Conservation (phyloP, 2,329 filamentous ascomycete species). For the Ceratocystis destructans region DNA sequence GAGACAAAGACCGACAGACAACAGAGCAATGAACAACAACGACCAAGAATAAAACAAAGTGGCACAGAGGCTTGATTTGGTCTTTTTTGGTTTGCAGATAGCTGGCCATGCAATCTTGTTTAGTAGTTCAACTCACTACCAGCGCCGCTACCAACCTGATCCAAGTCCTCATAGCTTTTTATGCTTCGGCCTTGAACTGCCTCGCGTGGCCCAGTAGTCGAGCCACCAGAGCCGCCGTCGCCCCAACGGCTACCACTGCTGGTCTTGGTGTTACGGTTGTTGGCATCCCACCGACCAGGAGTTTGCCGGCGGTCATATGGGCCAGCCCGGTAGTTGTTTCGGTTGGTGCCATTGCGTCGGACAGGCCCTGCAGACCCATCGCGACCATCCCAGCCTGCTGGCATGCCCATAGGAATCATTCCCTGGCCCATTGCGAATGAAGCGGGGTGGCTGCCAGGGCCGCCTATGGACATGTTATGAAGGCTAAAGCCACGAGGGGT, state of each 20-base stretch:
- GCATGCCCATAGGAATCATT: constrained; percentile 42
- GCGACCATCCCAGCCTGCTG: constrained; percentile 45
- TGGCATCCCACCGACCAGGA: constrained; percentile 35
- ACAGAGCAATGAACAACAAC: neutral
- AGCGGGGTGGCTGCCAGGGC: constrained; percentile 43
- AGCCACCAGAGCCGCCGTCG: constrained; percentile 57
- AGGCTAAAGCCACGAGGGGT: constrained; percentile 89
- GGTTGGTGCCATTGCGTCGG: constrained; percentile 35
- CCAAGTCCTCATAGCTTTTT: constrained; percentile 95
- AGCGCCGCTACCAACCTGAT: constrained; percentile 63
- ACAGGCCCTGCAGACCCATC: constrained; percentile 48
- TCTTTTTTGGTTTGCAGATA: neutral
- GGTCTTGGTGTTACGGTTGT: constrained; percentile 35
- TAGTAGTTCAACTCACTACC: constrained; percentile 82
- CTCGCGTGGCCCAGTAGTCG: constrained; percentile 72
- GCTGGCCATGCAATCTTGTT: constrained; percentile 11
- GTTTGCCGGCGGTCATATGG: constrained; percentile 59
- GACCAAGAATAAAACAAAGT: neutral
- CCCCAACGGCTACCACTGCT: constrained; percentile 48
- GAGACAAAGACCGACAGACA: neutral
- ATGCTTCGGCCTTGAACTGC: constrained; percentile 84
- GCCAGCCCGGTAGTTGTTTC: constrained; percentile 47
- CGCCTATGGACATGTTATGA: constrained; percentile 51
- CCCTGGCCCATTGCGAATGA: constrained; percentile 40
- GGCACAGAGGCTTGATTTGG: neutral